These are phyloP conservation scores for Medicago ruthenica DNA, from an alignment of 306 rosid species.

Conservation along the genomic window DNA sequence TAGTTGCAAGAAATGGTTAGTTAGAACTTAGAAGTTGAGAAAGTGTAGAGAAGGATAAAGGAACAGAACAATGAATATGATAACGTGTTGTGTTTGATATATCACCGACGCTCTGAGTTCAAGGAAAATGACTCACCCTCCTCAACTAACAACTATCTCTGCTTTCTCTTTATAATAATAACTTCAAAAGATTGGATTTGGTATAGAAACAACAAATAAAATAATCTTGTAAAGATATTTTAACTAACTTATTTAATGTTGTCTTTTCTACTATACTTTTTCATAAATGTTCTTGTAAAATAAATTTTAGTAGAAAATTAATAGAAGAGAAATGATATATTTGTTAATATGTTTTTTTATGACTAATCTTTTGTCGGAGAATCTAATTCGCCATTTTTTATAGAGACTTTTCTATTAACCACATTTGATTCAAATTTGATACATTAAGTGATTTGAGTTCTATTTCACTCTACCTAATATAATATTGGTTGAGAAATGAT, in stretches of 20 bases:
- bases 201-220: background rate
- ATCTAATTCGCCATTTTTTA: too few species aligned
- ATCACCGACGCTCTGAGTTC: constrained; percentile 42
- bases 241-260: constrained; percentile 7
- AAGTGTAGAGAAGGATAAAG: constrained; percentile 5
- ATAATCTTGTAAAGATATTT: background rate
- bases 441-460: too few species aligned
- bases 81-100: constrained; percentile 41
- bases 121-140: constrained; percentile 14
- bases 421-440: too few species aligned
- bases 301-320: too few species aligned
- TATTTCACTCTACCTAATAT: too few species aligned
- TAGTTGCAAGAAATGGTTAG: background rate
- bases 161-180: constrained; percentile 39
- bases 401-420: too few species aligned
- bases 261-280: background rate
- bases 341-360: too few species aligned
- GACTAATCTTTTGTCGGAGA: too few species aligned
- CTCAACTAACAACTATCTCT: constrained; percentile 25
- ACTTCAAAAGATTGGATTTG: constrained; percentile 35
- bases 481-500: too few species aligned
- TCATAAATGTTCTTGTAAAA: background rate
- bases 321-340: too few species aligned
- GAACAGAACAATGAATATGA: background rate
- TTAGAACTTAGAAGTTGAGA: background rate